These are phyloP conservation scores for Sordariomycetes sp. DNA, from an alignment of 2,329 filamentous ascomycete species.

Conservation along the genomic window DNA sequence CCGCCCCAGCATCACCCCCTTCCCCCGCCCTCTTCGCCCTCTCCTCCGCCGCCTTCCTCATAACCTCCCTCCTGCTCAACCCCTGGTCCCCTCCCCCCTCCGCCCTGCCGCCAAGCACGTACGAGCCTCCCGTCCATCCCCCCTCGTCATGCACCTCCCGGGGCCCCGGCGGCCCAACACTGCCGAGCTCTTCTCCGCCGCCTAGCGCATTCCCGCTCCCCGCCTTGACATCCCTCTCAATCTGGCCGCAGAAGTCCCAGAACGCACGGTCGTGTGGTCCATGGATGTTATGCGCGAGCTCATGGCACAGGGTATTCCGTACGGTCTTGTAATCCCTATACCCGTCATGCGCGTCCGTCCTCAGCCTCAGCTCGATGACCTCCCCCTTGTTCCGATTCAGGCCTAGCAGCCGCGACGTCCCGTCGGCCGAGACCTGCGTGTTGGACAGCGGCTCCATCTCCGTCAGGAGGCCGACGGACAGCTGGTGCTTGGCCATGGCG, in stretches of 20 bases:
- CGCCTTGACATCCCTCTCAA: slow-evolving; percentile 69
- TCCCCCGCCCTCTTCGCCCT: slow-evolving; percentile 15
- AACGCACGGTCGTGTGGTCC: slow-evolving; percentile 75
- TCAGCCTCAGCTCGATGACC: slow-evolving; percentile 76
- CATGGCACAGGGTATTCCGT: slow-evolving; percentile 84
- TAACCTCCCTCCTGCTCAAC: slow-evolving; percentile 58
- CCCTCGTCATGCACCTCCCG: slow-evolving; percentile 52
- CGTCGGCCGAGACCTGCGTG: slow-evolving; percentile 58
- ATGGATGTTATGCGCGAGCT: slow-evolving; percentile 85
- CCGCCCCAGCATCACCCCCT: slow-evolving; percentile 1
- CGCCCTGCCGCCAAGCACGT: slow-evolving; percentile 50
- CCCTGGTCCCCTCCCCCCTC: slow-evolving; percentile 30
- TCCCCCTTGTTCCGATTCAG: slow-evolving; percentile 80
- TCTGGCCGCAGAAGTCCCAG: slow-evolving; percentile 77
- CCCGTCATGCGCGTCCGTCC: slow-evolving; percentile 91
- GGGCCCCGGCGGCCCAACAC: slow-evolving; percentile 21
- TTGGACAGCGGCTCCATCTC: slow-evolving; percentile 89
- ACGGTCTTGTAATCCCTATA: slow-evolving; percentile 90
- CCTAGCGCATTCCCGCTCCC: slow-evolving; percentile 70
- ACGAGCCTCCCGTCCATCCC: slow-evolving; percentile 69
- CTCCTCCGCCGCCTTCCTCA: slow-evolving; percentile 55
- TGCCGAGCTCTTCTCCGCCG: slow-evolving; percentile 44
- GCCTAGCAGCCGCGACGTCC: slow-evolving; percentile 63
- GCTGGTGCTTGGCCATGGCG: slow-evolving; percentile 73
- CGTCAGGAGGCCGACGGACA: slow-evolving; percentile 73